Evolutionary conservation across 2,329 filamentous ascomycete species (phyloP).

Genomic region (Plenodomus lindquistii): DNA sequence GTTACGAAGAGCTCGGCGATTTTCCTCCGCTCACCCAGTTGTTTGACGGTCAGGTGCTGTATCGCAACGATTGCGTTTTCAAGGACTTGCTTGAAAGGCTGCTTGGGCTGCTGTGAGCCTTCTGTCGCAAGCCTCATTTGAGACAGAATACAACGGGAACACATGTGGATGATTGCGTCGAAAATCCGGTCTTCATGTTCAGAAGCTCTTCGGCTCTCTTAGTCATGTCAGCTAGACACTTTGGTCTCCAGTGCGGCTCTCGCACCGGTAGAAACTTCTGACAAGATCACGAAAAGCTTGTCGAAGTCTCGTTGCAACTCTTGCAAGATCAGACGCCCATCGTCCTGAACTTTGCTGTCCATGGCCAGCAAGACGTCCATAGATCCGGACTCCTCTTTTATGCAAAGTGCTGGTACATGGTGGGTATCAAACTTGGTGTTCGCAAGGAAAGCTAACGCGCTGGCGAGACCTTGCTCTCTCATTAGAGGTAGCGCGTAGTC

Average conservation of each 20-base stretch:
- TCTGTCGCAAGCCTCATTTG: constrained; percentile 10
- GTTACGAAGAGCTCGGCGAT: constrained; percentile 4
- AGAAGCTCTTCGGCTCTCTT: neutral
- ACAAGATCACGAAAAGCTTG: neutral
- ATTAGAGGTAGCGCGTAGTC: constrained; percentile 3
- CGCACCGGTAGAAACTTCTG: constrained; percentile 3
- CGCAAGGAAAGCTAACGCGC: constrained; percentile 8
- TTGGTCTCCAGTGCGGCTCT: neutral
- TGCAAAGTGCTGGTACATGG: constrained; percentile 11
- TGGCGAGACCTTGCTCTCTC: constrained; percentile 2
- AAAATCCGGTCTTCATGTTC: constrained; percentile 6
- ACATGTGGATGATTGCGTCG: constrained; percentile 14
- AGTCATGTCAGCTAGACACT: neutral
- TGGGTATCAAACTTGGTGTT: constrained; percentile 5
- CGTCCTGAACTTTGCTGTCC: constrained; percentile 1
- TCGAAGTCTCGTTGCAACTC: constrained; percentile 4
- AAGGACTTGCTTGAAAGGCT: constrained; percentile 5
- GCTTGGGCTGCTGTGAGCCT: constrained; percentile 1
- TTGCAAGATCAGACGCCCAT: neutral
- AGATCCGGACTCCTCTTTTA: constrained; percentile 2
- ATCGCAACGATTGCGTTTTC: constrained; percentile 5
- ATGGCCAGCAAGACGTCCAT: constrained; percentile 9
- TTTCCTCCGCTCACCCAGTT: neutral
- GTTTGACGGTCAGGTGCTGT: neutral
- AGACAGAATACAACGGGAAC: constrained; percentile 12